A percentile compares a stretch with the other conserved stretches of the same genome.
phyloP scores from a whole-genome alignment of 345 rosid species.

The Pistacia vera region DNA sequence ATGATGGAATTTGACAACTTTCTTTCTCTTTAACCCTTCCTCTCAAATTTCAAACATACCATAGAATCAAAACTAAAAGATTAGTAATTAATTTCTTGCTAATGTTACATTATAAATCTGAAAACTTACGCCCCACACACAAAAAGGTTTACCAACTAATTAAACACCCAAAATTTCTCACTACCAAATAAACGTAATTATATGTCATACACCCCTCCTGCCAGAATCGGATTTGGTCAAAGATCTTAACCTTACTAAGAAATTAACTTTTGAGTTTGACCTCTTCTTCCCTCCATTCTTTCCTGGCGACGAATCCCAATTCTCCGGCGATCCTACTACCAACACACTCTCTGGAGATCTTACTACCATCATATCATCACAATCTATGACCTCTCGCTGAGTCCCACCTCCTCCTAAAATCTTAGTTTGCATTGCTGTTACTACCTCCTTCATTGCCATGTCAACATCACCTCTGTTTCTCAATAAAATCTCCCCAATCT shows the following conservation, averaged over 20 bases:
- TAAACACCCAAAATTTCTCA: background rate
- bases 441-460: slow-evolving; percentile 45
- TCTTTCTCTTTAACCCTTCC: too few relatives aligned
- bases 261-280: slow-evolving; percentile 27
- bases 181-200: background rate
- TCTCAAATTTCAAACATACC: too few relatives aligned
- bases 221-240: slow-evolving; percentile 50
- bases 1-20: too few relatives aligned
- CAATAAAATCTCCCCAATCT: slow-evolving; percentile 43
- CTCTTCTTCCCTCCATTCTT: slow-evolving; percentile 32
- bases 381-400: slow-evolving; percentile 20
- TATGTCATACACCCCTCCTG: slow-evolving; percentile 24
- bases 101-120: background rate
- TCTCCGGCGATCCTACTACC: slow-evolving; percentile 38
- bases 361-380: slow-evolving; percentile 27
- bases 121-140: background rate
- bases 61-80: too few relatives aligned
- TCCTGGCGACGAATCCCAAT: slow-evolving; percentile 38
- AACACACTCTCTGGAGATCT: slow-evolving; percentile 49
- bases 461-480: slow-evolving; percentile 44
- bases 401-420: slow-evolving; percentile 25
- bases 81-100: background rate
- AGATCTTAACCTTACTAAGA: slow-evolving; percentile 41
- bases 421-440: slow-evolving; percentile 37
- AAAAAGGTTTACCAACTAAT: background rate